These are phyloP conservation scores for Botrytis byssoidea DNA, from an alignment of 2,329 filamentous ascomycete genomes.

Conservation along the genomic window DNA sequence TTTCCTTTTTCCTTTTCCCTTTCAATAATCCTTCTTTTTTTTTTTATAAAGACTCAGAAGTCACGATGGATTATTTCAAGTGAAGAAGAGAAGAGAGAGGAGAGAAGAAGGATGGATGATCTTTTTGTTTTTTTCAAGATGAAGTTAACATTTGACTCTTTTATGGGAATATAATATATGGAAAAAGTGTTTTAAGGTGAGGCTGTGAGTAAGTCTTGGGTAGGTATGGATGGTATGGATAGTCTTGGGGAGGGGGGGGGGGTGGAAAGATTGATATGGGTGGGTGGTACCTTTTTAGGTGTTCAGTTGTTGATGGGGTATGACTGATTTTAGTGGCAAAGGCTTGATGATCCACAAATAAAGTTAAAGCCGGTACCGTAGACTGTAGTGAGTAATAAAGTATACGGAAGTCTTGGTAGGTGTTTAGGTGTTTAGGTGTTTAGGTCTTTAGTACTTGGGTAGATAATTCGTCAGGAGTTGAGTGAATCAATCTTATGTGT, in stretches of 20 bases:
- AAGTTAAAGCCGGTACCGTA: neutral
- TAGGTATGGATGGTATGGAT: neutral
- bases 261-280: neutral
- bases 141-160: slow-evolving; percentile 1
- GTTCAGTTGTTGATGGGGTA: slow-evolving; percentile 7
- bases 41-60: neutral
- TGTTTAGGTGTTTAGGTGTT: neutral
- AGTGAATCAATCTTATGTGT: neutral
- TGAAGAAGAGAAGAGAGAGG: neutral
- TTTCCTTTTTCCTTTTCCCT: slow-evolving; percentile 5
- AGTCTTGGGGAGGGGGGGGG: too few species aligned
- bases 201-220: neutral
- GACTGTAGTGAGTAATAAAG: neutral
- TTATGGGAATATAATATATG: neutral
- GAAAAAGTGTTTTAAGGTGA: neutral
- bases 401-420: too few species aligned
- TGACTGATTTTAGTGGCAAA: slow-evolving; percentile 21
- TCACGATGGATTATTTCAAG: neutral
- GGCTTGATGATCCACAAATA: slow-evolving; percentile 9
- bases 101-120: neutral
- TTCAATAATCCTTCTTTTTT: neutral
- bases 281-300: slow-evolving; percentile 15
- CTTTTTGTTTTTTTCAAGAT: neutral
- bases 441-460: neutral
- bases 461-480: neutral